Base-by-base conservation (phyloP, 306 rosid genomes). In the Alnus rubra region DNA sequence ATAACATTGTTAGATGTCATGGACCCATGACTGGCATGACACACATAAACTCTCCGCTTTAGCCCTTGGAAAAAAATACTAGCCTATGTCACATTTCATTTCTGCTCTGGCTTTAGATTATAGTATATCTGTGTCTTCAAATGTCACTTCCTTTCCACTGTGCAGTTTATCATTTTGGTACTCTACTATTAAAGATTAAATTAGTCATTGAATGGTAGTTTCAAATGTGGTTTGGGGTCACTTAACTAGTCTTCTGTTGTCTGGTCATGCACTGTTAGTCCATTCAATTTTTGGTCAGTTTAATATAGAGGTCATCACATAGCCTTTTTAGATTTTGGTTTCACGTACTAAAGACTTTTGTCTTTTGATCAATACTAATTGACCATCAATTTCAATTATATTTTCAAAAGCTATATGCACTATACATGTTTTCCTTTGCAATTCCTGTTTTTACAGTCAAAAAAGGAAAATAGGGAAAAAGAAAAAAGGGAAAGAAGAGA, bases 201-300 rank as follows among this genome's bases (percentile, higher is more conserved):
- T 9, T 63, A 13, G n/a, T 62, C 18, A 63, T 4, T 63, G 69
- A 33, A 63, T 67, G 70, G 6, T 35, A 64, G 10, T 67, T 67
- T 4, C 72, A 67, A 42, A 16, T 47, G 8, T 58, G 4, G 18
- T 49, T n/a, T 73, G 31, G 18, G 63, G 47, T 44, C 11, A 73
- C 49, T 33, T 63, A 73, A 28, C 8, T 75, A 74, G 69, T 74
- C 68, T 74, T 80, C 45, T 80, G 69, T 68, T 48, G 35, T 79
- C 35, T 37, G 58, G 48, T 74, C 42, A 47, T 69, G 68, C 7
- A 63, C 77, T 72, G 37, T 79, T 53, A 71, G 31, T 35, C 13
- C 56, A 78, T 49, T 39, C 48, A n/a, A 12, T 60, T 6, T 19
- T 37, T 65, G 50, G 60, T 62, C 19, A 18, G 16, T 31, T 58